These are phyloP conservation scores for Venturia pyrina DNA, from an alignment of 2,329 filamentous ascomycete genomes.

Conservation along the genomic window DNA sequence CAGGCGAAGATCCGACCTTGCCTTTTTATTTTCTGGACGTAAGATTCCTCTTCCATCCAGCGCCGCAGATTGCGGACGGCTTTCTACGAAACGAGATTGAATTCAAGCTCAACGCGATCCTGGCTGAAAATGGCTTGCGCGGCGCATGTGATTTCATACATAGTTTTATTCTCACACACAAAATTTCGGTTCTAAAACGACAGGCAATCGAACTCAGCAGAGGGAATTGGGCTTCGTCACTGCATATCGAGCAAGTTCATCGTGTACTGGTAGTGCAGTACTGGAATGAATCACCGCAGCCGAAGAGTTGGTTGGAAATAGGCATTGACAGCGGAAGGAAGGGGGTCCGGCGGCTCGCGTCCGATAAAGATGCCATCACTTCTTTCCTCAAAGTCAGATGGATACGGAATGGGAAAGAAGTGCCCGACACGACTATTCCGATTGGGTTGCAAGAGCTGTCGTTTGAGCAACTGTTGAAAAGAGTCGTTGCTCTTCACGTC, in stretches of 20 bases:
- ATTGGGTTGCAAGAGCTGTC: constrained; percentile 61
- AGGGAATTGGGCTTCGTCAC: constrained; percentile 65
- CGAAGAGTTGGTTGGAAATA: constrained; percentile 86
- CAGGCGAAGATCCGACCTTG: constrained; percentile 69
- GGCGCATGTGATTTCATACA: constrained; percentile 84
- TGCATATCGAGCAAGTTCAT: constrained; percentile 71
- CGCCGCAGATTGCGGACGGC: constrained; percentile 49
- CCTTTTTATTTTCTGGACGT: constrained; percentile 95
- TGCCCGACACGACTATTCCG: constrained; percentile 55
- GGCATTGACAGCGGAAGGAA: constrained; percentile 59
- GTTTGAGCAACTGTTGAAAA: constrained; percentile 61
- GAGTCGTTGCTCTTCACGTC: constrained; percentile 46
- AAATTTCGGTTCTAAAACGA: constrained; percentile 70
- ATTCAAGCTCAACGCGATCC: constrained; percentile 40
- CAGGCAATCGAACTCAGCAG: constrained; percentile 64
- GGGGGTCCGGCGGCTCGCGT: background rate
- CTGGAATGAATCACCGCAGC: constrained; percentile 61
- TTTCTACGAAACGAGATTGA: constrained; percentile 33
- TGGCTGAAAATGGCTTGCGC: constrained; percentile 59
- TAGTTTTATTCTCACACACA: constrained; percentile 79
- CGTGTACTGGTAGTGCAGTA: constrained; percentile 82
- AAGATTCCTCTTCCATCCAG: constrained; percentile 68
- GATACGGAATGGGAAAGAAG: constrained; percentile 74
- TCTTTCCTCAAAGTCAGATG: constrained; percentile 55
- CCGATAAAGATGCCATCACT: constrained; percentile 13